Base-by-base conservation (phyloP, 2,329 filamentous ascomycete species). In the Ceratocystis cacaofunesta region DNA sequence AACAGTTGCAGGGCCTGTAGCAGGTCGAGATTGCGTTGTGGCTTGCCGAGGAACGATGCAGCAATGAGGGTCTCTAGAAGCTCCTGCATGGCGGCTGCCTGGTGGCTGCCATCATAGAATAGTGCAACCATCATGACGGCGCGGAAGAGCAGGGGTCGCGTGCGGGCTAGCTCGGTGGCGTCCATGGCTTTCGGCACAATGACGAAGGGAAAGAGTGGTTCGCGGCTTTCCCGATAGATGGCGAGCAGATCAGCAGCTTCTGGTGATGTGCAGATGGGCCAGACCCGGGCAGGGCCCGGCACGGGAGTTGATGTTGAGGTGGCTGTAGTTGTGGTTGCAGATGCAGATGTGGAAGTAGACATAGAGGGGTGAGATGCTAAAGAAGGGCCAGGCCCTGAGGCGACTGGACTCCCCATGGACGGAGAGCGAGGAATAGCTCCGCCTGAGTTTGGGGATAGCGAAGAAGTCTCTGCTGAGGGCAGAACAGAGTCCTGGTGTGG, bases 61-160 rank as follows among this genome's bases (percentile, higher is more conserved):
- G 73, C 72, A 10, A 73, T 72, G 48, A 82, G 73, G 22, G 80
- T 77, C 6, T 71, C 72, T 63, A 82, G 70, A 64, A 82, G 67
- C 69, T 77, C 75, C 63, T 75, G 72, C 1, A 78, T 80, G 63
- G 80, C 70, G 58, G 70, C 71, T 12, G 76, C 70, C 70, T 82
- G 79, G 48, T 78, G 73, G 30, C 71, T 65, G 0, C 78, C 78
- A 58, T 82, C 76, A 1, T 75, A 72, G 61, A 78, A 74, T 65
- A 72, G 73, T 19, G 74, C 72, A 61, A 73, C 74, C 71, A 81
- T 75, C 76, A 82, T 80, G 68, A 78, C 70, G 3, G 75, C 77
- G 69, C 79, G 80, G 78, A 79, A 82, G 50, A 81, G 68, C 50
- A 78, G 77, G 25, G 79, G 79, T 5, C 75, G 71, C 67, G 74